phyloP scores from a whole-genome alignment of 2,329 filamentous ascomycete species.

The Stagonosporopsis chrysanthemi region DNA sequence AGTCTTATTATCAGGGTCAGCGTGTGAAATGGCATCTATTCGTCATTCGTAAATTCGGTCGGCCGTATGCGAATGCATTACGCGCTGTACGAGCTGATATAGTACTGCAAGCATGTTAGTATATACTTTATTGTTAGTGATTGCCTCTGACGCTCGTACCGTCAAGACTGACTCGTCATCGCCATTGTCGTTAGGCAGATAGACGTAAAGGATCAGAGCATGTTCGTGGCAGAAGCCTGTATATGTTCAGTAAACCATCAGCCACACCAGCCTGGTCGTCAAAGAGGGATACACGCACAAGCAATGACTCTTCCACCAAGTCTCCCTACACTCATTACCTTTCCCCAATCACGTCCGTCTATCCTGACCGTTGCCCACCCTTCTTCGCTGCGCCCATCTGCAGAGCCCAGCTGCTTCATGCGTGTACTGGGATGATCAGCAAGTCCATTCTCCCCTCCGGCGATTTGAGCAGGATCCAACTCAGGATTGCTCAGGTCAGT shows the following conservation, averaged over 20 bases:
- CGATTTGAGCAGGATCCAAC: conserved; percentile 78
- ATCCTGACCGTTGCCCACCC: conserved; percentile 90
- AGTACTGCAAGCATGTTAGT: conserved; percentile 56
- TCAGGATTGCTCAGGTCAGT: conserved; percentile 85
- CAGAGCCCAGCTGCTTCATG: conserved; percentile 68
- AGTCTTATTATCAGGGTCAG: background rate
- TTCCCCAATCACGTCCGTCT: conserved; percentile 93
- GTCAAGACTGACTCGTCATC: conserved; percentile 79
- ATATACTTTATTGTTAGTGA: background rate
- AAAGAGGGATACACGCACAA: conserved; percentile 61
- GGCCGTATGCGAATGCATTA: conserved; percentile 14
- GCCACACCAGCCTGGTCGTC: background rate
- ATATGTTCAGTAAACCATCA: conserved; percentile 23
- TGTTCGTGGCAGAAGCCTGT: conserved; percentile 76
- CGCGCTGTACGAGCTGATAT: conserved; percentile 64
- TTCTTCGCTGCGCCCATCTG: conserved; percentile 73
- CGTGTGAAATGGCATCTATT: conserved; percentile 12
- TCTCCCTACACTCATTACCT: conserved; percentile 89
- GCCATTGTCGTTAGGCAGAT: conserved; percentile 74
- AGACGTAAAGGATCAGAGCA: conserved; percentile 83
- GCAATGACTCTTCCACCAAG: conserved; percentile 92
- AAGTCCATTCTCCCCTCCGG: conserved; percentile 68
- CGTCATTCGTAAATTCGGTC: conserved; percentile 10
- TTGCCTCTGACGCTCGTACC: conserved; percentile 54
- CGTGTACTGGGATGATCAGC: conserved; percentile 82